Evolutionary conservation across 441 rosid genomes (phyloP).

Genomic region (Mallotus repandus): DNA sequence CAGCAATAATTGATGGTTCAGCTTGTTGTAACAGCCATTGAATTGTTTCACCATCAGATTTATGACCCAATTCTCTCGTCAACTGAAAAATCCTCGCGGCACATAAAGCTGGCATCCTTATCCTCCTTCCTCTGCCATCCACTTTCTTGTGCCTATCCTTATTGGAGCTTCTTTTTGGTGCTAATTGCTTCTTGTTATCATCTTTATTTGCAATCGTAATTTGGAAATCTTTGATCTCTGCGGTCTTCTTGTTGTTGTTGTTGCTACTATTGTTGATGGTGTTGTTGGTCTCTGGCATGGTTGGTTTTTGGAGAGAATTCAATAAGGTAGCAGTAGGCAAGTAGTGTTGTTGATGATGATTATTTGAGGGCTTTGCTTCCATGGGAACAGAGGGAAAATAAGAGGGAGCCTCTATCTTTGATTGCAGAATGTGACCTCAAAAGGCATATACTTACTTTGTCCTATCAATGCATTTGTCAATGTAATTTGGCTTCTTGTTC

Average conservation of each 20-base stretch:
- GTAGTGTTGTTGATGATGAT: conserved; percentile 20
- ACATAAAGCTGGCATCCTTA: conserved; percentile 95
- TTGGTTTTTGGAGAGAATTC: conserved; percentile 41
- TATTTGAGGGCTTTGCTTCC: conserved; percentile 62
- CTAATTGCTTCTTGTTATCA: conserved; percentile 54
- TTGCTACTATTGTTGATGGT: neutral
- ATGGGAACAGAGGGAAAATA: conserved; percentile 42
- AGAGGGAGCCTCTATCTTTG: conserved; percentile 21
- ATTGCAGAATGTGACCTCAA: conserved; percentile 45
- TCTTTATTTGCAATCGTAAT: conserved; percentile 55
- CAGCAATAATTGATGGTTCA: conserved; percentile 85
- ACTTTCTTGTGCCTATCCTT: conserved; percentile 95
- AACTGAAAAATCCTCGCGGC: conserved; percentile 93
- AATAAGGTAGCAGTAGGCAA: conserved; percentile 47
- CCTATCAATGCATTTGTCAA: conserved; percentile 27
- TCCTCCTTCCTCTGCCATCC: conserved; percentile 92
- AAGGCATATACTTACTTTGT: conserved; percentile 28
- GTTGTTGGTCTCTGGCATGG: conserved; percentile 31
- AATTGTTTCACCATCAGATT: conserved; percentile 93
- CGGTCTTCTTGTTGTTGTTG: conserved; percentile 42
- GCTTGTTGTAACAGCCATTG: conserved; percentile 93
- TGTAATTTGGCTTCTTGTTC: conserved; percentile 33
- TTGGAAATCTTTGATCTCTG: conserved; percentile 72
- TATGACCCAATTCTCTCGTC: conserved; percentile 93
- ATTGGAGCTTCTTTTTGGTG: conserved; percentile 82